These are phyloP conservation scores for Lathyrus oleraceus DNA, from an alignment of 306 rosid species.

Conservation along the genomic window DNA sequence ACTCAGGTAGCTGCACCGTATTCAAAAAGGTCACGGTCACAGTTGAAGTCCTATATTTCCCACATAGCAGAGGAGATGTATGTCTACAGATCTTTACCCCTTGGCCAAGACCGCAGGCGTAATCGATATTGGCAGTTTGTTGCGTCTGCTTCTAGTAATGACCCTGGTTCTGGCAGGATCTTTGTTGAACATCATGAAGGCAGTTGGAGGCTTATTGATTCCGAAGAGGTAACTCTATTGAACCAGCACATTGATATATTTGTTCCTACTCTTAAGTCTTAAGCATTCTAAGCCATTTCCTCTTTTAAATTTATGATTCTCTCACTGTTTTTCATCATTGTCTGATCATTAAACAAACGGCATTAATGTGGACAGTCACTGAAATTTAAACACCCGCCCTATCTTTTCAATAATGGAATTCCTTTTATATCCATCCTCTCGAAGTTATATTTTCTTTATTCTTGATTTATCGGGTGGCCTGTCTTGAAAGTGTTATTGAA, in stretches of 20 bases:
- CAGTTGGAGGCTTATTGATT: constrained; percentile 89
- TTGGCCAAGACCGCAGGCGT: constrained; percentile 97
- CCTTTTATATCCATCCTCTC: too few species aligned
- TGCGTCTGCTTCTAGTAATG: constrained; percentile 90
- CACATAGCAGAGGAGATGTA: constrained; percentile 95
- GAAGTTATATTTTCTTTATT: too few species aligned
- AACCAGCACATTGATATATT: background rate
- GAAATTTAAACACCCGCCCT: background rate
- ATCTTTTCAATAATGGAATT: too few species aligned
- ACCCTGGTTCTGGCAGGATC: constrained; percentile 98
- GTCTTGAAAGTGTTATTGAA: background rate
- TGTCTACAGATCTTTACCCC: constrained; percentile 95
- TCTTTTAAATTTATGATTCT: background rate
- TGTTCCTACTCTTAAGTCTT: background rate
- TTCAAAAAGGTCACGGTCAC: constrained; percentile 92
- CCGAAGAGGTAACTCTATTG: constrained; percentile 68
- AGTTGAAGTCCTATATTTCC: constrained; percentile 85
- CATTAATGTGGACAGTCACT: background rate
- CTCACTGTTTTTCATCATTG: background rate
- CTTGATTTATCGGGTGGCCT: background rate
- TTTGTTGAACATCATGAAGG: constrained; percentile 82
- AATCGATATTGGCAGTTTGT: constrained; percentile 96
- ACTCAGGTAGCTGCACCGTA: constrained; percentile 71
- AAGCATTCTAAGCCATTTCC: background rate
- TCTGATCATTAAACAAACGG: background rate